phyloP scores from a whole-genome alignment of 1,284 basidiomycete genomes.

The Rhodotorula glutinis region DNA sequence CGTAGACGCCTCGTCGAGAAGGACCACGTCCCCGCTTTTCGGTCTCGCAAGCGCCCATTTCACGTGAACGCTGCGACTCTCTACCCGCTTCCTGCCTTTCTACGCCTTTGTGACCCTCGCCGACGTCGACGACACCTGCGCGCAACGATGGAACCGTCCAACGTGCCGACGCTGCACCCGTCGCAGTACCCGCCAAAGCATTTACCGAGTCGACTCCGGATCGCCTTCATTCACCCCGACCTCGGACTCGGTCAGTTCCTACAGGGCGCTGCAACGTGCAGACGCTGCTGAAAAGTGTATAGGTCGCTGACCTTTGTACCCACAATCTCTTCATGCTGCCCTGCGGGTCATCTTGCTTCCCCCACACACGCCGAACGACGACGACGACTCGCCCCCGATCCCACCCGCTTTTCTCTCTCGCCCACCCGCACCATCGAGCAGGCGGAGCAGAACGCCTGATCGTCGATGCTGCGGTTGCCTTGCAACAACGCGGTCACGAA shows the following conservation, averaged over 20 bases:
- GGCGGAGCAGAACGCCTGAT: constrained; percentile 93
- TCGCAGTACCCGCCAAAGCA: constrained; percentile 26
- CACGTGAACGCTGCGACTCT: too few species aligned
- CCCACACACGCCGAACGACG: background rate
- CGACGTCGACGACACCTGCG: too few species aligned
- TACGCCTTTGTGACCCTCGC: too few species aligned
- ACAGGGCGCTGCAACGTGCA: background rate
- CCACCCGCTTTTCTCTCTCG: background rate
- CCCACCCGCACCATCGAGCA: constrained; percentile 48
- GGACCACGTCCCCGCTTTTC: too few species aligned
- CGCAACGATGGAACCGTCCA: too few species aligned
- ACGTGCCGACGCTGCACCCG: background rate
- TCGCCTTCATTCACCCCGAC: constrained; percentile 93
- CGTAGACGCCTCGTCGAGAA: too few species aligned
- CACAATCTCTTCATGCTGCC: background rate
- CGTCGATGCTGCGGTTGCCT: constrained; percentile 88
- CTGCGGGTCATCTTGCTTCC: background rate
- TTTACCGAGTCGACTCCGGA: constrained; percentile 46
- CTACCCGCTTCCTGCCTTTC: too few species aligned
- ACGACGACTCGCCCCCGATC: constrained; percentile 1
- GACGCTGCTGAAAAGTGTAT: background rate
- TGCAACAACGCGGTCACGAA: constrained; percentile 77
- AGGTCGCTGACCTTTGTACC: too few species aligned
- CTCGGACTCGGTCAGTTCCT: constrained; percentile 75
- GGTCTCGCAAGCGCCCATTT: too few species aligned